Evolutionary conservation across 768 basidiomycete species (phyloP), one percentile per base, ranked within the genome.

Genomic region (Strobilomyces confusus): DNA sequence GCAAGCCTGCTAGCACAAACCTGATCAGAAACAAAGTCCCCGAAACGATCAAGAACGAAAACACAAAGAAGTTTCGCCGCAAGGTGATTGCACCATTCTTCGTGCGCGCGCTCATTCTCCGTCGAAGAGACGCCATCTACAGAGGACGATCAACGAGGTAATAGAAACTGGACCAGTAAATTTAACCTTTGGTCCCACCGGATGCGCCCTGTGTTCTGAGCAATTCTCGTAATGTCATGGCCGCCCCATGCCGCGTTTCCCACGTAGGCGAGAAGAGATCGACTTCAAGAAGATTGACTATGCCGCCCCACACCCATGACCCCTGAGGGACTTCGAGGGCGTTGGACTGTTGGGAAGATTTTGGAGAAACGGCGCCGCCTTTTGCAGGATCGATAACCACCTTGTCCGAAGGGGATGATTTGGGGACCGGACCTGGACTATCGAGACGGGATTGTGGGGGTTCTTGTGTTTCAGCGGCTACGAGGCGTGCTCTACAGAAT

Each of bases 11-110:
- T 30, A 34, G 44, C 11, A 58, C 72, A 33, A 38, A 79, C 80
- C 74, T 95, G 94, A 66, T 99, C 97, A 0, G 93, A 90, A 33
- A 97, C 85, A 65, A 95, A 99, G 71, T 99, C 97, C 3, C 95
- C 93, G 62, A 99, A 99, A n/a, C 97, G 85, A 68, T 99, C 97
- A 23, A 98, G 77, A 30, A 95, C 89, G 57, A 98, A 89, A 9
- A 98, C 84, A 60, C 86, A 88, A 3, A 98, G 80, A 47, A 97
- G 81, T 59, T 87, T 87, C 11, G 90, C 83, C 2, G 92, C 87
- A 15, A 98, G 73, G 53, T 86, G 83, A 56, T 95, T 95, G 69
- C 90, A 92, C 93, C 93, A 95, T 61, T 79, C 79, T 69, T 91
- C 88, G 62, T 94, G 92, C 0, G 77, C 77, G 38, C 74, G 68